These are phyloP conservation scores for Exsudoporus frostii DNA, from an alignment of 768 basidiomycete species.

Conservation along the genomic window DNA sequence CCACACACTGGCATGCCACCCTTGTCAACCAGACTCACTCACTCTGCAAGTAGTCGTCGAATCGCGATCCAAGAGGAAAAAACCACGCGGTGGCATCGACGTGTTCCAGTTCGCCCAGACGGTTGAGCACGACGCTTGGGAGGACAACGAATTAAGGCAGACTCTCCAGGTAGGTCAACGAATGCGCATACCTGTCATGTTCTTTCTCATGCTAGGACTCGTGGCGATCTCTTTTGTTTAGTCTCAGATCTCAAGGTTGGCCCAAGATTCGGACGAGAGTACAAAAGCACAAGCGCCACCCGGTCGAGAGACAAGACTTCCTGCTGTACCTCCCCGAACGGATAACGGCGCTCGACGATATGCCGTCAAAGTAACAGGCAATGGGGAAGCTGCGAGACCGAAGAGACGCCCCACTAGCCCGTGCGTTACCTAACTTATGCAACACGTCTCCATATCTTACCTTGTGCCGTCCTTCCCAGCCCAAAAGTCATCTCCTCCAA, in stretches of 20 bases:
- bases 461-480: conserved; percentile 30
- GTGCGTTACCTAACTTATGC: conserved; percentile 30
- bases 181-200: neutral
- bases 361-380: conserved; percentile 37
- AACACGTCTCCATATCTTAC: neutral
- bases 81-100: conserved; percentile 49
- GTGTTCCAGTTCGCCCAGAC: conserved; percentile 83
- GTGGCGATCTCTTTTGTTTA: conserved; percentile 18
- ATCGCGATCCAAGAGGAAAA: conserved; percentile 58
- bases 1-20: conserved; percentile 8
- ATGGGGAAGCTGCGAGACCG: conserved; percentile 1
- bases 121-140: conserved; percentile 67
- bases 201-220: neutral
- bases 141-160: conserved; percentile 53
- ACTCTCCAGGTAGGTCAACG: conserved; percentile 54
- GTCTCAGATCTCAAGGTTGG: conserved; percentile 57
- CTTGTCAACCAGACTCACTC: conserved; percentile 14
- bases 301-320: conserved; percentile 10
- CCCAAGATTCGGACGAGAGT: conserved; percentile 36
- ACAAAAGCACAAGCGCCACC: conserved; percentile 13
- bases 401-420: conserved; percentile 39
- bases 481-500: conserved; percentile 55
- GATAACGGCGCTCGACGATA: conserved; percentile 48
- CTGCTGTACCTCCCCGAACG: conserved; percentile 20
- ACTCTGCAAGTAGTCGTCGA: conserved; percentile 52